A percentile compares a stretch with the other conserved stretches of the same genome.
Conservation (phyloP, 345 rosid genomes). For the Ricinus communis region DNA sequence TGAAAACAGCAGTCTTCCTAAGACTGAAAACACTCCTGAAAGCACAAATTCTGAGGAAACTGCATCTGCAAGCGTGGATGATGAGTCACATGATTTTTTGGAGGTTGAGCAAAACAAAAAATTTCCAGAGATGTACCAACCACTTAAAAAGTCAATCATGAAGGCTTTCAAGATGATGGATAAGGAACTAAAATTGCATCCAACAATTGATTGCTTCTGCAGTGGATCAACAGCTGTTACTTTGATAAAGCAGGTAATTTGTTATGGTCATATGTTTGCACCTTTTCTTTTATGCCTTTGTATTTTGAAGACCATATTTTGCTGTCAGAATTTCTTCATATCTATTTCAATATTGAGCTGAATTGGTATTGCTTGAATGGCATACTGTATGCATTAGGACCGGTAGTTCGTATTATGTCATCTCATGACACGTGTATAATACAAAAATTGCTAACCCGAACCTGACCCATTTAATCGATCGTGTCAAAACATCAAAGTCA, state of each 20-base stretch:
- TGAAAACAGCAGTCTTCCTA: slow-evolving; percentile 32
- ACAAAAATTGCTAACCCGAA: too few species aligned
- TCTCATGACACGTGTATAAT: too few species aligned
- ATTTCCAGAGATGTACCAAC: slow-evolving; percentile 57
- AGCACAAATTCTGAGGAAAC: slow-evolving; percentile 43
- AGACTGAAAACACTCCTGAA: slow-evolving; percentile 28
- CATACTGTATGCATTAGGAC: too few species aligned
- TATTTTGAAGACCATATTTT: background rate
- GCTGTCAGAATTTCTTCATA: background rate
- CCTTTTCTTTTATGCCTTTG: background rate
- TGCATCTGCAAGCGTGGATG: slow-evolving; percentile 55
- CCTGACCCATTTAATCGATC: too few species aligned
- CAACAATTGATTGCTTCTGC: slow-evolving; percentile 92
- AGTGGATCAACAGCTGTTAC: slow-evolving; percentile 94
- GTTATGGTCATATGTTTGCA: background rate
- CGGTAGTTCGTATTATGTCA: too few species aligned
- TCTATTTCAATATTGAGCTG: background rate
- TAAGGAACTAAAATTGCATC: slow-evolving; percentile 81
- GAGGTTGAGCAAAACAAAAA: slow-evolving; percentile 48
- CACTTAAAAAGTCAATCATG: slow-evolving; percentile 64
- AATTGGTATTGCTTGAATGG: background rate
- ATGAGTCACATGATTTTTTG: slow-evolving; percentile 56
- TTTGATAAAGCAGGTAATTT: slow-evolving; percentile 76
- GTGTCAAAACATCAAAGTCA: too few species aligned
- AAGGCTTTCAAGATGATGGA: slow-evolving; percentile 81